phyloP scores from a whole-genome alignment of 129 eudicot genomes.

The Cynara cardunculus region DNA sequence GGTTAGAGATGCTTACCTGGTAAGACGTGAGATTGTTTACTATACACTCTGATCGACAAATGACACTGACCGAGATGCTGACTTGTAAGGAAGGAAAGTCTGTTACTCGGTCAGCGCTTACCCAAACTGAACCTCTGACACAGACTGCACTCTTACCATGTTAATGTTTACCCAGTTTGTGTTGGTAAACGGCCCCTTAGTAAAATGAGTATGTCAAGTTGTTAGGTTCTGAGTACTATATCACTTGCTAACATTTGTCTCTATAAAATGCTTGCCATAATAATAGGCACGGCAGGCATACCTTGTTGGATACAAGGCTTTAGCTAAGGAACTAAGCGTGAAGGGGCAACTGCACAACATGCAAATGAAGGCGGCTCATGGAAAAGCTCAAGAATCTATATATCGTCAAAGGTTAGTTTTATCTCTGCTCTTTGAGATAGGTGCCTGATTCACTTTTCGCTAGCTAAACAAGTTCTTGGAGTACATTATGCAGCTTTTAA shows the following conservation, averaged over 20 bases:
- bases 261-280: neutral
- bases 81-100: neutral
- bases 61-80: too few relatives aligned
- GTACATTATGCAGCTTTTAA: neutral
- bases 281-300: slow-evolving; percentile 80
- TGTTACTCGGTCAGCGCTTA: neutral
- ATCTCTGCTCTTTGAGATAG: neutral
- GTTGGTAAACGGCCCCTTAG: neutral
- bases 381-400: slow-evolving; percentile 87
- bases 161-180: neutral
- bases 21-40: too few relatives aligned
- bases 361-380: slow-evolving; percentile 94
- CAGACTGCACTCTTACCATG: neutral
- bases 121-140: neutral
- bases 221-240: neutral
- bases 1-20: too few relatives aligned
- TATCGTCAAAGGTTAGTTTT: slow-evolving; percentile 71
- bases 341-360: slow-evolving; percentile 92
- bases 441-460: neutral
- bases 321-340: slow-evolving; percentile 80
- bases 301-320: slow-evolving; percentile 80
- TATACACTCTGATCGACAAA: too few relatives aligned
- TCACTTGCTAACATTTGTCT: neutral
- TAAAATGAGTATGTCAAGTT: neutral
- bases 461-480: neutral